Percentiles rank a stretch among this genome's conserved stretches.
Evolutionary conservation across 345 rosid genomes (phyloP).

Genomic region (Hirschfeldia incana): DNA sequence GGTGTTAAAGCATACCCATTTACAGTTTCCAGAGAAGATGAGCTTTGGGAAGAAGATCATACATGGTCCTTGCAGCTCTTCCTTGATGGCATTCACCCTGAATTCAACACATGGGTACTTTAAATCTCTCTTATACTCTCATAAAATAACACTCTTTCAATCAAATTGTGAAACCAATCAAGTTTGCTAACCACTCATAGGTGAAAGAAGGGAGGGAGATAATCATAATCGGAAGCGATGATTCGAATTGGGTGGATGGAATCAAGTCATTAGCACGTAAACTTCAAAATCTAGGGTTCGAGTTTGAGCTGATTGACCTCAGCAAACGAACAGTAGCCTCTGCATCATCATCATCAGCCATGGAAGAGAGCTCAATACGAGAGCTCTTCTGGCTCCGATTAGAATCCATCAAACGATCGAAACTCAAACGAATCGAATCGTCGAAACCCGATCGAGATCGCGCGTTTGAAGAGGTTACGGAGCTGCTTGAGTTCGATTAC

Average conservation of each 20-base stretch:
- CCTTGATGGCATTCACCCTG: conserved; percentile 54
- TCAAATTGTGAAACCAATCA: conserved; percentile 5
- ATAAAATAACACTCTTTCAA: background rate
- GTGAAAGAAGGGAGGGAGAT: conserved; percentile 57
- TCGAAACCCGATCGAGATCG: conserved; percentile 45
- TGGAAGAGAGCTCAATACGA: conserved; percentile 43
- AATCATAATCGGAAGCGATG: conserved; percentile 63
- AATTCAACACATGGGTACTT: conserved; percentile 57
- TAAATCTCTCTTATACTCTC: background rate
- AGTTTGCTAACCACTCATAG: conserved; percentile 53
- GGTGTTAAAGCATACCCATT: conserved; percentile 74
- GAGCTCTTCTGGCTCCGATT: conserved; percentile 69
- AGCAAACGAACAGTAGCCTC: conserved; percentile 41
- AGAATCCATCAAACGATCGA: conserved; percentile 64
- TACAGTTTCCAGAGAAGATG: conserved; percentile 57
- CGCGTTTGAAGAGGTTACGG: conserved; percentile 45
- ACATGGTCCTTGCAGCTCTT: conserved; percentile 55
- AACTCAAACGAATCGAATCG: conserved; percentile 35
- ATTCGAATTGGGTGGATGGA: conserved; percentile 54
- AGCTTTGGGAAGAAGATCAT: conserved; percentile 68
- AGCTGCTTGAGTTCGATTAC: conserved; percentile 48
- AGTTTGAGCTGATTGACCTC: conserved; percentile 56
- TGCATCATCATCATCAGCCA: conserved; percentile 5
- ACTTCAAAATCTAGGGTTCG: conserved; percentile 44
- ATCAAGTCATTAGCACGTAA: conserved; percentile 41